phyloP scores from a whole-genome alignment of 2,329 filamentous ascomycete species.

The Orbilia oligospora region DNA sequence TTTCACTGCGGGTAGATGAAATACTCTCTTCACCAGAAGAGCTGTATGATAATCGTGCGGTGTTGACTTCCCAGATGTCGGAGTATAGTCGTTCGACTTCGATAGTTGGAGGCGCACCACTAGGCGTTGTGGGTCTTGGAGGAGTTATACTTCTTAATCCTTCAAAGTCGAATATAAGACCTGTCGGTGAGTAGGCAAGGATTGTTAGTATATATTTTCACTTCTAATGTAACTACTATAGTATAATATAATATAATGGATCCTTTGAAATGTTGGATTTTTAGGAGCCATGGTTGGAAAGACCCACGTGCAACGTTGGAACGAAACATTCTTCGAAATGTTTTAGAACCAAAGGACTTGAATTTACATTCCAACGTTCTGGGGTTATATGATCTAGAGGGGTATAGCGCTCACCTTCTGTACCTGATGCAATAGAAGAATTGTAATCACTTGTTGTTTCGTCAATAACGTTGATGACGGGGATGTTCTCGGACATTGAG shows the following conservation, averaged over 20 bases:
- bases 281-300: constrained; percentile 16
- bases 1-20: constrained; percentile 37
- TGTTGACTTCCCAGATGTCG: constrained; percentile 52
- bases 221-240: not conserved
- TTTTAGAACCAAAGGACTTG: constrained; percentile 2
- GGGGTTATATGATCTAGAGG: not conserved
- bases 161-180: constrained; percentile 12
- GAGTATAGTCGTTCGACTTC: constrained; percentile 54
- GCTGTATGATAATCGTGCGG: constrained; percentile 43
- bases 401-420: constrained; percentile 38
- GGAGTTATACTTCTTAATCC: constrained; percentile 8
- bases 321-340: constrained; percentile 6
- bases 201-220: constrained; percentile 30
- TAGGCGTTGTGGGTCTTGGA: constrained; percentile 15
- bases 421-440: constrained; percentile 3
- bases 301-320: constrained; percentile 33
- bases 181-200: constrained; percentile 11
- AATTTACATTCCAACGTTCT: constrained; percentile 29
- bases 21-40: constrained; percentile 53
- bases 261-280: constrained; percentile 15
- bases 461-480: constrained; percentile 50
- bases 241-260: constrained; percentile 1
- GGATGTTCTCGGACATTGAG: constrained; percentile 25
- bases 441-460: constrained; percentile 32
- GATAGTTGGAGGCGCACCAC: constrained; percentile 32